A percentile compares a stretch with the other conserved stretches of the same genome.
These are phyloP conservation scores for maize (Zea mays) DNA, from an alignment of 176 grass and related monocot species.

Conservation along the genomic window DNA sequence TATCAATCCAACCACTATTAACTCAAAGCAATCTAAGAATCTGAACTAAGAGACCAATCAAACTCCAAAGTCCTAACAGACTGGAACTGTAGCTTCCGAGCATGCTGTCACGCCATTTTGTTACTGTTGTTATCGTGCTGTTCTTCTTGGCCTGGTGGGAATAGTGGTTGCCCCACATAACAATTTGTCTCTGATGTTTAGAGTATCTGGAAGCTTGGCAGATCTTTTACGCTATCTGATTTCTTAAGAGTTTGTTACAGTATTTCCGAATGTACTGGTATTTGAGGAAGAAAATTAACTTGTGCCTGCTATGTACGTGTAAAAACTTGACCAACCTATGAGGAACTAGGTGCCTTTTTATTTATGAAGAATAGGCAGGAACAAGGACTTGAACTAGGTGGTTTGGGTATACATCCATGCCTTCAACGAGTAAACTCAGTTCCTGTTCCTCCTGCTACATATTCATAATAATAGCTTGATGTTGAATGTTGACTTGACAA, in stretches of 20 bases:
- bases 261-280: conserved; percentile 17
- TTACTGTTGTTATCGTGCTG: not conserved
- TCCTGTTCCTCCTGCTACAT: not conserved
- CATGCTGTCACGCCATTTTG: not conserved
- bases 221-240: not conserved
- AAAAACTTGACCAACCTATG: not conserved
- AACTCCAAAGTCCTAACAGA: not conserved
- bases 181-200: not conserved
- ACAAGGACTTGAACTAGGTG: not conserved
- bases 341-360: not conserved
- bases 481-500: not conserved
- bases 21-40: not conserved
- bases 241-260: conserved; percentile 4
- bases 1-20: not conserved
- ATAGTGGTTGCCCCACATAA: not conserved
- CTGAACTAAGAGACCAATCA: not conserved
- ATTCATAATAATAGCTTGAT: not conserved
- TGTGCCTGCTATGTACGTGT: not conserved
- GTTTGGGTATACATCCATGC: not conserved
- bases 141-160: not conserved
- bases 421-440: not conserved
- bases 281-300: not conserved
- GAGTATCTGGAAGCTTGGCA: conserved; percentile 18
- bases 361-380: not conserved
- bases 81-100: not conserved